phyloP scores from a whole-genome alignment of 179 eudicot genomes.

The Patellifolia procumbens region DNA sequence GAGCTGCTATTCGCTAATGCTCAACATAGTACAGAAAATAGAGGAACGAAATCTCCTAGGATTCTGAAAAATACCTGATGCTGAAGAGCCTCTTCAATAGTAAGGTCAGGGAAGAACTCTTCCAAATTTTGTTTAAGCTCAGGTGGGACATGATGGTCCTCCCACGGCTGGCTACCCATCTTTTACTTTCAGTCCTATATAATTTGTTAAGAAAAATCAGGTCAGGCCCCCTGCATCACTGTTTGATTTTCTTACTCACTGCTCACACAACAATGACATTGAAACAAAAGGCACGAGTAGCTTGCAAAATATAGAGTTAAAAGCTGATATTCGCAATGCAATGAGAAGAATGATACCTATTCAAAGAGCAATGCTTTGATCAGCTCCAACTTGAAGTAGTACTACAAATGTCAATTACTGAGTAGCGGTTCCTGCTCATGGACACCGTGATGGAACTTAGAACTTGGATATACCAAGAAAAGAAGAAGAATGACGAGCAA shows the following conservation, averaged over 20 bases:
- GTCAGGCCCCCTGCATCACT: constrained; percentile 10
- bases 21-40: background rate
- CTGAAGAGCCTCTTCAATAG: constrained; percentile 66
- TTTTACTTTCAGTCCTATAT: background rate
- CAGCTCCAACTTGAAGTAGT: background rate
- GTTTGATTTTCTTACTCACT: constrained; percentile 14
- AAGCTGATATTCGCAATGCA: background rate
- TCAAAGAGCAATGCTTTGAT: constrained; percentile 7
- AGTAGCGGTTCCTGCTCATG: background rate
- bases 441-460: background rate
- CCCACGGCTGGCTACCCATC: constrained; percentile 34
- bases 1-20: background rate
- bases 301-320: background rate
- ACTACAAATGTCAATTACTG: constrained; percentile 8
- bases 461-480: background rate
- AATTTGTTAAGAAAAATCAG: constrained; percentile 9
- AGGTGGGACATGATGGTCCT: constrained; percentile 34
- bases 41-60: no score
- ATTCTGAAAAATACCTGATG: constrained; percentile 52
- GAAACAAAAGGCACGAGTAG: background rate
- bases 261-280: constrained; percentile 6
- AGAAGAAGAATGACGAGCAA: background rate
- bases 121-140: constrained; percentile 51
- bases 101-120: constrained; percentile 61
- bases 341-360: constrained; percentile 6